These are phyloP conservation scores for Plectosphaerella plurivora DNA, from an alignment of 2,329 filamentous ascomycete genomes.

Conservation along the genomic window DNA sequence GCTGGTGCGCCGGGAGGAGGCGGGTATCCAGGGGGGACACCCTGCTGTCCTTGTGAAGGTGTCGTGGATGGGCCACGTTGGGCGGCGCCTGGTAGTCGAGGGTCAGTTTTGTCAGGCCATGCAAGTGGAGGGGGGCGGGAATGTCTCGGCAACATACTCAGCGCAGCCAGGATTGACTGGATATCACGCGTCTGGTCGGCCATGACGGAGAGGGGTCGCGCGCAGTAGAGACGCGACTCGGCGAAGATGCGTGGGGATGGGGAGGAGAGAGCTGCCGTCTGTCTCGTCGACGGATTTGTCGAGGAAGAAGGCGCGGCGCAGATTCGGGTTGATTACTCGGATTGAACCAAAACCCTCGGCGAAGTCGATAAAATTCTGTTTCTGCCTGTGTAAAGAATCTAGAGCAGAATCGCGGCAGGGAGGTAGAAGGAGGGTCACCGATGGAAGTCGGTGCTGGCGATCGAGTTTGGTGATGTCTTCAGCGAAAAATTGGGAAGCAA, in stretches of 20 bases:
- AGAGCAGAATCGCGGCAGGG: neutral
- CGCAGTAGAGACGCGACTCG: too few relatives aligned
- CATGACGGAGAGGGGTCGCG: constrained; percentile 19
- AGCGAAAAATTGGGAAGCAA: neutral
- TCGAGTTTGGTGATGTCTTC: neutral
- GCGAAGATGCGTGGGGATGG: neutral
- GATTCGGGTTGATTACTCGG: too few relatives aligned
- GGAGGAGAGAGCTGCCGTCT: neutral
- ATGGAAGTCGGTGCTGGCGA: neutral
- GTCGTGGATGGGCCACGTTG: constrained; percentile 38
- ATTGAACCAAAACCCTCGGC: neutral
- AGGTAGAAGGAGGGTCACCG: too few relatives aligned
- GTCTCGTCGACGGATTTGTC: constrained; percentile 1
- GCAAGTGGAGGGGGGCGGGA: constrained; percentile 3
- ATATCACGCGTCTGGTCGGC: constrained; percentile 34
- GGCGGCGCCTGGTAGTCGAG: constrained; percentile 27
- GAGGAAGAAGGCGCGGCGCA: neutral
- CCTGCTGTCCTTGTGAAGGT: constrained; percentile 36
- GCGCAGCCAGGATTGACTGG: constrained; percentile 43
- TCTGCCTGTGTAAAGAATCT: too few relatives aligned
- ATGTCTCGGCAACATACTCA: constrained; percentile 31
- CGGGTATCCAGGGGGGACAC: constrained; percentile 30
- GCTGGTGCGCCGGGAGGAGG: constrained; percentile 26
- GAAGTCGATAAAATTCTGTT: neutral
- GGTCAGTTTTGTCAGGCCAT: constrained; percentile 12